Evolutionary conservation across 257 asterid genomes (phyloP), one percentile per base, ranked within the genome.

Genomic region (Scutellaria galericulata): DNA sequence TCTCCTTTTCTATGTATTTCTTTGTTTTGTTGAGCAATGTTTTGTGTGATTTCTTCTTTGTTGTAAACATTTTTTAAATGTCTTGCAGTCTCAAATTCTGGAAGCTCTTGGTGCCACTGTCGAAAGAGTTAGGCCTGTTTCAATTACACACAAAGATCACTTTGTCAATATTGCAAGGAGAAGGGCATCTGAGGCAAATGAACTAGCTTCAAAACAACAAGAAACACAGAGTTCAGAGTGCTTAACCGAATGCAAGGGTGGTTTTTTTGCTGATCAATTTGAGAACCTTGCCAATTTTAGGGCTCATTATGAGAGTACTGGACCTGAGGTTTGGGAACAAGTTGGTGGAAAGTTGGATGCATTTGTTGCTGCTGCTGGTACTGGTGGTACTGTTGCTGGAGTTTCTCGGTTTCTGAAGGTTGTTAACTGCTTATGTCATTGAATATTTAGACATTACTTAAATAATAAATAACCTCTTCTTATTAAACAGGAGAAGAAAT

Each of bases 101-200:
- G 97, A 94, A 83, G 96, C 99, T 51, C 91, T 91, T 55, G 96
- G 96, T 78, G 97, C 99, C 78, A 89, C 96, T 6, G 95, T 94
- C 31, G 99, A 91, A 87, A 88, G 99, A 81, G 99, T 91, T 37
- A 82, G 95, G 73, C 97, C 97, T 20, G 97, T 94, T 79, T 91
- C 99, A 47, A 94, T 94, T 66, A 91, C 97, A 18, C 97, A 94
- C 74, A 89, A 60, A 68, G 97, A 94, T 22, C 99, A 94, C 85
- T 91, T 79, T 77, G 99, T 94, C 59, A 94, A 94, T 80, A 83
- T 94, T 80, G 97, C 99, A 50, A 82, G 95, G 83, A 89, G 96
- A 84, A 86, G 97, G 81, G 99, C 97, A 0, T 44, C 71, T 20
- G 99, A 88, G 82, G 96, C 90, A 2, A 88, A 86, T 76, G 92